Base-by-base conservation (phyloP, 108 stramenopile species). In the Cylindrotheca closterium region DNA sequence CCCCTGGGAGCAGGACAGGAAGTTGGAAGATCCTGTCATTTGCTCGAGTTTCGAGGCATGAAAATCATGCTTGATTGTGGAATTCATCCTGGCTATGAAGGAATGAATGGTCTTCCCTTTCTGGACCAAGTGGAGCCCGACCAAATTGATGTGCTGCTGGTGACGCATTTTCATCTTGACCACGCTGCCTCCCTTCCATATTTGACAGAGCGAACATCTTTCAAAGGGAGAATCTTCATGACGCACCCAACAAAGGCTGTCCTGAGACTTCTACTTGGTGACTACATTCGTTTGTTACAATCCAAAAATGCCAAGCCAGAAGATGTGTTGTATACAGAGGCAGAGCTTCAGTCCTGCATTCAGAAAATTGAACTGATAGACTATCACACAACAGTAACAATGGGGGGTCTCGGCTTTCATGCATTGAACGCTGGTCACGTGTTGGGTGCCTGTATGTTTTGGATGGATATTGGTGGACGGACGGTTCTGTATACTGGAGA, bases 181-280 rank as follows among this genome's bases (percentile, higher is more conserved):
- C 99, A 99, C 71, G 98, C 96, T 5, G 98, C 95, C 0, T 84
- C 87, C 24, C 53, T 99, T 15, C 99, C 99, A 10, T 98, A 98
- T 77, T 83, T 99, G 50, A 99, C 99, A 18, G 99, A 99, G 65
- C 80, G 96, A 74, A 99, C 97, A 4, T 81, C 80, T 21, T 99
- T 99, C 78, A 75, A 76, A 54, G 99, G 98, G 8, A 68, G 96
- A 12, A 82, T 99, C 55, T 96, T 96, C 78, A 97, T 97, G 96
- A 99, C 98, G 1, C 97, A 98, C 68, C 93, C 98, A 22, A 99
- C 99, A 52, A 97, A 96, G 77, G 98, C 99, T 7, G 97, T 99
- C 24, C 73, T 97, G 56, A 78, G 96, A 10, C 62, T 98, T 31
- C 59, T 98, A 53, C 77, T 99, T 57, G 89, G 91, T 4, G 97